These are phyloP conservation scores for Cornus suecica DNA, from an alignment of 148 eudicot species.

Conservation along the genomic window DNA sequence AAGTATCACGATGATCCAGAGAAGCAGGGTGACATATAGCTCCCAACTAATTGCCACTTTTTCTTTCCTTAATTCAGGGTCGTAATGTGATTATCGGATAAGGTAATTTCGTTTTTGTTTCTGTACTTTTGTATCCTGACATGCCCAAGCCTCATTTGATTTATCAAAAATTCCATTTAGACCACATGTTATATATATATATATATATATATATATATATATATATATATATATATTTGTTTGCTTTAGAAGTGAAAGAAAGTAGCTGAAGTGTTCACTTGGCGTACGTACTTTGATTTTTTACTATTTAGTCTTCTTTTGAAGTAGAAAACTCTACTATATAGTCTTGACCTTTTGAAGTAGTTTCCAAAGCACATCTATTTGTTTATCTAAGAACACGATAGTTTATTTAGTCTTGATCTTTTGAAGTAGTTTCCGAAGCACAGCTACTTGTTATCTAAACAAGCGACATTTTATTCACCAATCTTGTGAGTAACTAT, in stretches of 20 bases:
- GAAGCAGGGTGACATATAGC: too few relatives aligned
- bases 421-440: too few relatives aligned
- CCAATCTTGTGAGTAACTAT: not conserved
- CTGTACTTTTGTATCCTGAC: not conserved
- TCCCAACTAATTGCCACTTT: not conserved
- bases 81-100: slow-evolving; percentile 88
- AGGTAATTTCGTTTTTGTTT: slow-evolving; percentile 40
- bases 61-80: slow-evolving; percentile 48
- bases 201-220: too few relatives aligned
- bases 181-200: not conserved
- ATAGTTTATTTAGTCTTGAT: too few relatives aligned
- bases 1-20: not conserved
- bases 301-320: too few relatives aligned
- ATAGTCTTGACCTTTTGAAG: too few relatives aligned
- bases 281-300: not conserved
- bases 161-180: not conserved
- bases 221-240: too few relatives aligned
- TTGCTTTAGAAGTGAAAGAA: not conserved
- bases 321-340: too few relatives aligned
- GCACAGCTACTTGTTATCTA: too few relatives aligned
- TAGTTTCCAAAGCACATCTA: too few relatives aligned
- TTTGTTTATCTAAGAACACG: too few relatives aligned
- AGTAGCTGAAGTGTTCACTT: not conserved
- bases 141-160: not conserved
- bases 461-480: not conserved